Percentiles rank a stretch among this genome's conserved stretches.
These are phyloP conservation scores for Cercospora citrullina DNA, from an alignment of 2,329 filamentous ascomycete genomes.

Conservation along the genomic window DNA sequence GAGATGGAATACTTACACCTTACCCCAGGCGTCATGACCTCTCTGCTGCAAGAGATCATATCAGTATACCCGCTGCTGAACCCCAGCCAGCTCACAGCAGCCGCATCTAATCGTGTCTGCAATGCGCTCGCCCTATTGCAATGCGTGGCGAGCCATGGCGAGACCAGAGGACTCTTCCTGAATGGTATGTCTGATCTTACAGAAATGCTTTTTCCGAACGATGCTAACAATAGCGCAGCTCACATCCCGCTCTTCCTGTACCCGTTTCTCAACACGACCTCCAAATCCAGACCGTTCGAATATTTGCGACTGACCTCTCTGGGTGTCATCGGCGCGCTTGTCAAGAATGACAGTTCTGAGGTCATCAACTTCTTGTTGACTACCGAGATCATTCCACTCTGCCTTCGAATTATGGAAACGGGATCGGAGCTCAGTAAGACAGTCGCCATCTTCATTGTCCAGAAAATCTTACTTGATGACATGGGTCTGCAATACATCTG, in stretches of 20 bases:
- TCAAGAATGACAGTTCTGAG: constrained; percentile 98
- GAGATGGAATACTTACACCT: constrained; percentile 21
- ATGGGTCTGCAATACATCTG: constrained; percentile 97
- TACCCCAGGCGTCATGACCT: constrained; percentile 87
- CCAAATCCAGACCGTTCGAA: constrained; percentile 95
- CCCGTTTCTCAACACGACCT: constrained; percentile 97
- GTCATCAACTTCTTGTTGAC: constrained; percentile 99
- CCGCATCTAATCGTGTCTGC: constrained; percentile 96
- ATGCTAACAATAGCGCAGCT: constrained; percentile 55
- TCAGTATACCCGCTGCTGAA: constrained; percentile 97
- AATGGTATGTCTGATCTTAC: constrained; percentile 63
- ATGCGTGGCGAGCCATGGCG: constrained; percentile 95
- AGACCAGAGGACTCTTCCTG: constrained; percentile 89
- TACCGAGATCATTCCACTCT: constrained; percentile 97
- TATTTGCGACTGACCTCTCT: constrained; percentile 94
- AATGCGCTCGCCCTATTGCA: constrained; percentile 94
- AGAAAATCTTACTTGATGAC: constrained; percentile 96
- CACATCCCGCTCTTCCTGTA: constrained; percentile 98
- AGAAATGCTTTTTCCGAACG: not conserved
- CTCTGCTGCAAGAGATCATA: constrained; percentile 95
- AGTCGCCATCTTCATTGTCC: constrained; percentile 98
- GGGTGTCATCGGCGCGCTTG: constrained; percentile 92
- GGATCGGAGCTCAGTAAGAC: constrained; percentile 98
- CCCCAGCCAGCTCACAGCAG: constrained; percentile 92
- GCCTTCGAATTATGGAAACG: constrained; percentile 98